Conservation (phyloP, 2,329 filamentous ascomycete genomes). For the Didymella pinodella region DNA sequence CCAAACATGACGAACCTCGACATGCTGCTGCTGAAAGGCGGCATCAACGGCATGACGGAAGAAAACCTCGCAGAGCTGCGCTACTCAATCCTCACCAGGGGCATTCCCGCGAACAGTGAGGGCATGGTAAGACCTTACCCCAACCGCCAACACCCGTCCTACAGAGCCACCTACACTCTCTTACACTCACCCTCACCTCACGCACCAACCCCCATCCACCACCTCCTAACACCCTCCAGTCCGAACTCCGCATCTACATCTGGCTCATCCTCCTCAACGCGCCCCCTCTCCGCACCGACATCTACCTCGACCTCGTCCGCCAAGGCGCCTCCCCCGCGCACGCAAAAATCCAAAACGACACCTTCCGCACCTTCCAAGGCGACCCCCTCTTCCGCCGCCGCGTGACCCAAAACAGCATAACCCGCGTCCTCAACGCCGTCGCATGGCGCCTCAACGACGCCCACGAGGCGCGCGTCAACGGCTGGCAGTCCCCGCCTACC, state of each 20-base stretch:
- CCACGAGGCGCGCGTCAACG: constrained; percentile 64
- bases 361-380: constrained; percentile 93
- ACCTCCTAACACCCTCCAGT: constrained; percentile 62
- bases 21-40: constrained; percentile 79
- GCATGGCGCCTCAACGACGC: constrained; percentile 93
- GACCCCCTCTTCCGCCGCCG: constrained; percentile 96
- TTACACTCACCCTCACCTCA: too few species aligned
- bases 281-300: constrained; percentile 81
- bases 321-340: constrained; percentile 94
- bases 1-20: constrained; percentile 64
- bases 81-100: constrained; percentile 76
- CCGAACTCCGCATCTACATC: constrained; percentile 89
- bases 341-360: constrained; percentile 97
- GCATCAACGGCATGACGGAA: constrained; percentile 72
- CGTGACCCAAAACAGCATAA: constrained; percentile 93
- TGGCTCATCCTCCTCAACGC: constrained; percentile 95
- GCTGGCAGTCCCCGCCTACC: constrained; percentile 60
- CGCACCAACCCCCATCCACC: too few species aligned
- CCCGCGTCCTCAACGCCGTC: constrained; percentile 91
- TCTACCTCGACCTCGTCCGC: constrained; percentile 89
- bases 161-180: neutral
- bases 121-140: constrained; percentile 70
- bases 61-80: constrained; percentile 74
- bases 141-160: constrained; percentile 1
- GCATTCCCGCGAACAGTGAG: constrained; percentile 78